Conservation (phyloP, 2,329 filamentous ascomycete genomes). For the Claviceps purpurea region DNA sequence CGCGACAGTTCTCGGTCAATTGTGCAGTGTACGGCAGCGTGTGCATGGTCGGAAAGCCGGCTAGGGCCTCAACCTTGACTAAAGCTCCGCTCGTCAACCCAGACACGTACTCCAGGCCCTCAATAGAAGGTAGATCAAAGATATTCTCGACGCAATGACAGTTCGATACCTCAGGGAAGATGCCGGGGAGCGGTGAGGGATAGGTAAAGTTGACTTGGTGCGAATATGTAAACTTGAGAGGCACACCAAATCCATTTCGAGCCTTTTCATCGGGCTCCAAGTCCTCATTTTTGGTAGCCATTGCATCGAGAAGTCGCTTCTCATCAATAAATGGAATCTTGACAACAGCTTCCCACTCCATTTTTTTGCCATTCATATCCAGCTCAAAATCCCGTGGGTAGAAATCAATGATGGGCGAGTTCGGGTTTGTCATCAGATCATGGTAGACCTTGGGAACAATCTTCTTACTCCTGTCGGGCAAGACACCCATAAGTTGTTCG, state of each 20-base stretch:
- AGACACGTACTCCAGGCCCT: constrained; percentile 73
- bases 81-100: constrained; percentile 77
- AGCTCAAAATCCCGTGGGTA: constrained; percentile 94
- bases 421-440: constrained; percentile 78
- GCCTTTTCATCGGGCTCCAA: constrained; percentile 66
- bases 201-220: constrained; percentile 67
- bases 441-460: constrained; percentile 85
- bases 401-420: constrained; percentile 93
- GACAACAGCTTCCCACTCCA: constrained; percentile 98
- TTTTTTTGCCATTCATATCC: constrained; percentile 99
- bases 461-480: constrained; percentile 92
- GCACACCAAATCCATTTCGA: constrained; percentile 83
- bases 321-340: constrained; percentile 99
- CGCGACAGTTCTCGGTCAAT: constrained; percentile 60
- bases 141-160: constrained; percentile 94
- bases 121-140: constrained; percentile 84
- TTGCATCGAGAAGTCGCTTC: constrained; percentile 67
- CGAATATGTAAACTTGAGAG: constrained; percentile 84
- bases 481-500: constrained; percentile 94
- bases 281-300: constrained; percentile 69
- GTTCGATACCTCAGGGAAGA: constrained; percentile 77
- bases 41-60: constrained; percentile 84
- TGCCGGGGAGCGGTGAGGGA: constrained; percentile 72
- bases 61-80: constrained; percentile 68
- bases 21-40: constrained; percentile 72